These are phyloP conservation scores for Ampelocalamus luodianensis DNA, from an alignment of 176 grass and related monocot species.

Conservation along the genomic window DNA sequence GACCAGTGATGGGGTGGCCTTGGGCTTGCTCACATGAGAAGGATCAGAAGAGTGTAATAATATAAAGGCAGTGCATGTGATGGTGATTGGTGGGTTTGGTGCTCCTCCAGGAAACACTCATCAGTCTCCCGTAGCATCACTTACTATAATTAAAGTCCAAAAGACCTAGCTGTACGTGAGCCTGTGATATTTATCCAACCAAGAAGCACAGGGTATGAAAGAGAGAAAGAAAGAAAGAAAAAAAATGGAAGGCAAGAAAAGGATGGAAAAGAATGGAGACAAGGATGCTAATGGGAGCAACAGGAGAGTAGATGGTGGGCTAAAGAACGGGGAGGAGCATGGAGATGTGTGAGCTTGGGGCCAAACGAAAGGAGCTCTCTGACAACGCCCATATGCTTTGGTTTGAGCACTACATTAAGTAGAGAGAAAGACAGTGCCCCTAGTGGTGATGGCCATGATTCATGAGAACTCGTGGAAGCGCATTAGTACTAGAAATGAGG, in stretches of 20 bases:
- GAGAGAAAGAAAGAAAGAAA: background rate
- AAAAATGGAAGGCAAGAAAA: conserved; percentile 21
- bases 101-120: conserved; percentile 53
- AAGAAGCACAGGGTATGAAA: conserved; percentile 39
- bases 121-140: conserved; percentile 45
- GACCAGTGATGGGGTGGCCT: conserved; percentile 20
- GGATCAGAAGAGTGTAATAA: conserved; percentile 41
- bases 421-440: conserved; percentile 24
- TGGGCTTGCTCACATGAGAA: conserved; percentile 50
- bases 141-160: conserved; percentile 48
- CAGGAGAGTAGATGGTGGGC: conserved; percentile 48
- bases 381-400: conserved; percentile 61
- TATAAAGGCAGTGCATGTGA: conserved; percentile 63
- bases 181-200: conserved; percentile 49
- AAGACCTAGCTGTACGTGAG: conserved; percentile 42
- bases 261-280: conserved; percentile 41
- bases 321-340: conserved; percentile 46
- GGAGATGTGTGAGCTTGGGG: conserved; percentile 69
- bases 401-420: conserved; percentile 57
- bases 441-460: conserved; percentile 50
- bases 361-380: conserved; percentile 56
- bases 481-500: conserved; percentile 29
- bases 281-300: conserved; percentile 49
- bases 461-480: conserved; percentile 49
- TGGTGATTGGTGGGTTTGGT: conserved; percentile 37